Evolutionary conservation across 805 yeast species (phyloP).

Genomic region (Kodamaea hsintzibuensis): DNA sequence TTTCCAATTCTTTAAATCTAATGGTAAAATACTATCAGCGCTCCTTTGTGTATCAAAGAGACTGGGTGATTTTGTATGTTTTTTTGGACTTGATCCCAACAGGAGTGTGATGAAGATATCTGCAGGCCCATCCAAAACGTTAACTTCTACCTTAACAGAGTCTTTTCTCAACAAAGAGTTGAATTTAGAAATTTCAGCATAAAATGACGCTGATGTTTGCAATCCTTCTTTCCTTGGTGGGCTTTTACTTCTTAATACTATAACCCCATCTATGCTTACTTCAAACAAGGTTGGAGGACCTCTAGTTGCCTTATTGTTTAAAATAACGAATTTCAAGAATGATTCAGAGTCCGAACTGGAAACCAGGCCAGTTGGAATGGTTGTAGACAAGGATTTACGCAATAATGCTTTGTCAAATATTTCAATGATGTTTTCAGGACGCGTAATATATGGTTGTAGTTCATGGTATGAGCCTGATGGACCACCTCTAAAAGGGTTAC

Average conservation of each 20-base stretch:
- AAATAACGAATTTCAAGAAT: not conserved
- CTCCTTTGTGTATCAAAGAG: not conserved
- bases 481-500: not conserved
- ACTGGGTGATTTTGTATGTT: not conserved
- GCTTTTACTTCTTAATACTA: constrained; percentile 31
- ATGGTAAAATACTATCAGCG: not conserved
- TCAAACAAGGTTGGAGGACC: constrained; percentile 12
- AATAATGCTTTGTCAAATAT: not conserved
- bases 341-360: not conserved
- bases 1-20: not conserved
- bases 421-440: not conserved
- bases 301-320: not conserved
- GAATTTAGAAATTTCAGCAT: constrained; percentile 26
- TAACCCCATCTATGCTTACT: constrained; percentile 21
- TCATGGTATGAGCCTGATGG: not conserved
- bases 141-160: not conserved
- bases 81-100: not conserved
- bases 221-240: constrained; percentile 14
- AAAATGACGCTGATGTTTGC: constrained; percentile 11
- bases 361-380: not conserved
- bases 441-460: not conserved
- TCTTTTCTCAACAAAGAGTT: constrained; percentile 18
- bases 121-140: not conserved
- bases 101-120: not conserved
- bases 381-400: not conserved